These are phyloP conservation scores for Globisporangium carolinianum DNA, from an alignment of 352 stramenopile species.

Conservation along the genomic window DNA sequence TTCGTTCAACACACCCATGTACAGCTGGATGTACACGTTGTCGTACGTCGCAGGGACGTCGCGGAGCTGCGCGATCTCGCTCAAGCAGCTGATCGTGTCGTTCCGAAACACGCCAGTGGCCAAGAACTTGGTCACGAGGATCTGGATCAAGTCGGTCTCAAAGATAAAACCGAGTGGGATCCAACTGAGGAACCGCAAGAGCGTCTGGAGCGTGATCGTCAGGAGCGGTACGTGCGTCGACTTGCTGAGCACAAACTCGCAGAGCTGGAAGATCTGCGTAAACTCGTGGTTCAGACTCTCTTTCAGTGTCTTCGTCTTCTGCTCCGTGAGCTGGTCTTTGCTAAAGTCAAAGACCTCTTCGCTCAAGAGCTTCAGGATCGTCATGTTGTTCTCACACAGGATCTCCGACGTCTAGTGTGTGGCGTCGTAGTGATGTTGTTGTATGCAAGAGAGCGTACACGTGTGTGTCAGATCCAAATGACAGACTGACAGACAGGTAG, in stretches of 20 bases:
- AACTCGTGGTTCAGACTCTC: slow-evolving; percentile 98
- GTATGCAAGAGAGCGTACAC: no score
- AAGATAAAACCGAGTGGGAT: slow-evolving; percentile 99
- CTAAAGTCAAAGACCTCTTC: slow-evolving; percentile 99
- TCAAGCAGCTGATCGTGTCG: slow-evolving; percentile 96
- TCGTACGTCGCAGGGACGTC: slow-evolving; percentile 93
- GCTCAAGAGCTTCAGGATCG: slow-evolving; percentile 98
- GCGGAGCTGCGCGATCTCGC: slow-evolving; percentile 94
- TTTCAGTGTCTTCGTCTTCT: slow-evolving; percentile 98
- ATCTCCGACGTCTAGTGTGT: slow-evolving; percentile 88
- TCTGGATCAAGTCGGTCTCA: slow-evolving; percentile 94
- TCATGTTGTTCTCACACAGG: slow-evolving; percentile 99
- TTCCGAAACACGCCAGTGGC: slow-evolving; percentile 93
- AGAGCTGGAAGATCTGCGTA: slow-evolving; percentile 97
- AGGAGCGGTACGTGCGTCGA: slow-evolving; percentile 90
- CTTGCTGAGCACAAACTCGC: slow-evolving; percentile 96
- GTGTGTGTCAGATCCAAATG: no score
- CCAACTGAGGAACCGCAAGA: slow-evolving; percentile 97
- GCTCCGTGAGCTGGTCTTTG: slow-evolving; percentile 96
- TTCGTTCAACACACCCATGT: slow-evolving; percentile 91
- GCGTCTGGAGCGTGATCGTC: slow-evolving; percentile 95
- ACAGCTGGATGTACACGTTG: slow-evolving; percentile 92
- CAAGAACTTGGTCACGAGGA: slow-evolving; percentile 96
- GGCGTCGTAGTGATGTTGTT: no score
- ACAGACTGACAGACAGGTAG: no score